Evolutionary conservation across 495 filamentous ascomycete species (phyloP).

Genomic region (Elasticomyces elasticus): DNA sequence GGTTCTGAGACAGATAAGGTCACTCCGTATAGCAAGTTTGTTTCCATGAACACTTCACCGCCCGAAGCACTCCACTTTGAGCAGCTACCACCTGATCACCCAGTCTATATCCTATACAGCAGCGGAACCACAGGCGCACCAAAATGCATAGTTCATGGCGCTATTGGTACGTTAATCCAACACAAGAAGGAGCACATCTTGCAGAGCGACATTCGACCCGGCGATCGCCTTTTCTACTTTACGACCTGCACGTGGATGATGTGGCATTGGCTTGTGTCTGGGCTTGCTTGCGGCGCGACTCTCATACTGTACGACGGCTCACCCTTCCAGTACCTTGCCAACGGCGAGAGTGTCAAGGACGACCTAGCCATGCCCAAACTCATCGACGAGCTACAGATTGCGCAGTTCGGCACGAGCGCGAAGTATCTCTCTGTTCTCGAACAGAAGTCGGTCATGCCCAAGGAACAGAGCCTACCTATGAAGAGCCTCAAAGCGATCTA

Average conservation of each 20-base stretch:
- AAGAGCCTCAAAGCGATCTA: constrained; percentile 65
- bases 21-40: constrained; percentile 43
- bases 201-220: constrained; percentile 63
- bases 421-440: constrained; percentile 90
- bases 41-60: constrained; percentile 32
- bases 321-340: constrained; percentile 48
- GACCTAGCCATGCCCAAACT: constrained; percentile 61
- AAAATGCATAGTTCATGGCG: constrained; percentile 86
- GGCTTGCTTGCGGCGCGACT: constrained; percentile 65
- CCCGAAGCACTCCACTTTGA: constrained; percentile 47
- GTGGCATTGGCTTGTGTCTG: constrained; percentile 92
- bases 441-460: constrained; percentile 61
- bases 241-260: constrained; percentile 95
- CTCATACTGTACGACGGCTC: constrained; percentile 83
- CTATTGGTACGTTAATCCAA: constrained; percentile 77
- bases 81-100: constrained; percentile 70
- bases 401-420: constrained; percentile 85
- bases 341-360: constrained; percentile 36
- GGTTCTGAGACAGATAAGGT: constrained; percentile 27
- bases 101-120: constrained; percentile 81
- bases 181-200: constrained; percentile 90
- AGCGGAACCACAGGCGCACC: constrained; percentile 83
- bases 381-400: constrained; percentile 62
- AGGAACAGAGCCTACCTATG: constrained; percentile 41
- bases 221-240: constrained; percentile 68